Percentiles rank a stretch among this genome's conserved stretches.
These are phyloP conservation scores for Cutaneotrichosporon spelunceum DNA, from an alignment of 1,284 basidiomycete species.

Conservation along the genomic window DNA sequence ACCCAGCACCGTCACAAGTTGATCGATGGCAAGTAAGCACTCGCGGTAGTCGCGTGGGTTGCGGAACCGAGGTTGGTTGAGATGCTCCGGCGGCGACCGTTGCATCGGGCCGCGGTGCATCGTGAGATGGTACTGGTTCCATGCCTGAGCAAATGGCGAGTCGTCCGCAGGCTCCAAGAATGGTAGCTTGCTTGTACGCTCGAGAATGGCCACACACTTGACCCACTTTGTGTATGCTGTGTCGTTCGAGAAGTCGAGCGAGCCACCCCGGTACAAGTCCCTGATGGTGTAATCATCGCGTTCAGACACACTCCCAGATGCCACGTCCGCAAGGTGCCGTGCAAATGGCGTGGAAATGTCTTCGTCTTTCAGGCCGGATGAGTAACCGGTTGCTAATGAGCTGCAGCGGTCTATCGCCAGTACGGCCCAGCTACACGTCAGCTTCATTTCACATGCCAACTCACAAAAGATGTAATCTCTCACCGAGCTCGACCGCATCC, in stretches of 20 bases:
- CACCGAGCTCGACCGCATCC: slow-evolving; percentile 44
- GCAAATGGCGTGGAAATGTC: slow-evolving; percentile 47
- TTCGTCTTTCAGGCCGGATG: slow-evolving; percentile 33
- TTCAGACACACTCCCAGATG: slow-evolving; percentile 33
- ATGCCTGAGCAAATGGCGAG: slow-evolving; percentile 36
- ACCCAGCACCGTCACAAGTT: slow-evolving; percentile 30
- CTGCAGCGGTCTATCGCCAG: slow-evolving; percentile 41
- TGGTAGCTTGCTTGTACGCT: slow-evolving; percentile 42
- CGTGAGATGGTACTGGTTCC: slow-evolving; percentile 30
- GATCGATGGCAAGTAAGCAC: slow-evolving; percentile 34
- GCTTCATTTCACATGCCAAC: slow-evolving; percentile 11
- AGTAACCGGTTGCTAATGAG: slow-evolving; percentile 41
- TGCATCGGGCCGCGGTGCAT: slow-evolving; percentile 22
- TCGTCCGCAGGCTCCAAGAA: slow-evolving; percentile 38
- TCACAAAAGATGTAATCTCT: slow-evolving; percentile 46
- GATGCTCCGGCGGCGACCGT: slow-evolving; percentile 30
- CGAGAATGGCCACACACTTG: slow-evolving; percentile 39
- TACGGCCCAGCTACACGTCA: slow-evolving; percentile 38
- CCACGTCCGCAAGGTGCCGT: slow-evolving; percentile 36
- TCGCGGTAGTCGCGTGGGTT: slow-evolving; percentile 38
- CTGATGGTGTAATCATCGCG: slow-evolving; percentile 39
- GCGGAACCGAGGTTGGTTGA: slow-evolving; percentile 45
- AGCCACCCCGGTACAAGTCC: slow-evolving; percentile 36
- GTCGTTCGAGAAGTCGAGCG: slow-evolving; percentile 25
- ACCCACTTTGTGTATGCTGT: slow-evolving; percentile 33